Conservation (phyloP, 805 yeast species). For the Candida andamanensis region DNA sequence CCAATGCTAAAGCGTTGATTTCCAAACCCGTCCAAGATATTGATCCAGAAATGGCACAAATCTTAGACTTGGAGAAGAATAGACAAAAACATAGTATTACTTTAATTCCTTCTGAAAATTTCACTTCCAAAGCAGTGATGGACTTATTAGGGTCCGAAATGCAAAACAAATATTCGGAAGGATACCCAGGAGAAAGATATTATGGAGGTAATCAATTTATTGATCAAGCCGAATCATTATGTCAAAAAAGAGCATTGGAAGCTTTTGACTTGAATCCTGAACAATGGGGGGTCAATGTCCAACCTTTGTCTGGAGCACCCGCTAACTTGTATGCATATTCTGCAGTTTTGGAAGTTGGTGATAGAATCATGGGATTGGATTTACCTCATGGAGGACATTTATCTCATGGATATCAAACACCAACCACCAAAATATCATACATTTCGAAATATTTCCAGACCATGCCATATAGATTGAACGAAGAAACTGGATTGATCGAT, state of each 20-base stretch:
- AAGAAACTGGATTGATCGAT: slow-evolving; percentile 90
- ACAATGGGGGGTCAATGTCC: slow-evolving; percentile 97
- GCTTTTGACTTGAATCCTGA: slow-evolving; percentile 78
- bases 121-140: slow-evolving; percentile 92
- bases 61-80: slow-evolving; percentile 71
- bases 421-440: slow-evolving; percentile 86
- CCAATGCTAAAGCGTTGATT: slow-evolving; percentile 59
- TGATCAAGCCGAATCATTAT: slow-evolving; percentile 85
- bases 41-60: slow-evolving; percentile 82
- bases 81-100: slow-evolving; percentile 94
- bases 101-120: slow-evolving; percentile 94
- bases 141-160: slow-evolving; percentile 96
- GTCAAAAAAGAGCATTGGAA: slow-evolving; percentile 91
- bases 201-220: slow-evolving; percentile 98
- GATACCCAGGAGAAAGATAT: slow-evolving; percentile 98
- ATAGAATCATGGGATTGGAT: slow-evolving; percentile 96
- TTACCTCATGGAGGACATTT: slow-evolving; percentile 98
- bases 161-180: slow-evolving; percentile 98
- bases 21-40: slow-evolving; percentile 58
- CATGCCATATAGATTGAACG: slow-evolving; percentile 95
- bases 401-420: slow-evolving; percentile 97
- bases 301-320: slow-evolving; percentile 94
- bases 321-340: slow-evolving; percentile 96
- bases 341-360: slow-evolving; percentile 92
- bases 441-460: slow-evolving; percentile 96